Evolutionary conservation across 768 basidiomycete species (phyloP), one percentile per base, ranked within the genome.

Genomic region (Boletus subparvulus): DNA sequence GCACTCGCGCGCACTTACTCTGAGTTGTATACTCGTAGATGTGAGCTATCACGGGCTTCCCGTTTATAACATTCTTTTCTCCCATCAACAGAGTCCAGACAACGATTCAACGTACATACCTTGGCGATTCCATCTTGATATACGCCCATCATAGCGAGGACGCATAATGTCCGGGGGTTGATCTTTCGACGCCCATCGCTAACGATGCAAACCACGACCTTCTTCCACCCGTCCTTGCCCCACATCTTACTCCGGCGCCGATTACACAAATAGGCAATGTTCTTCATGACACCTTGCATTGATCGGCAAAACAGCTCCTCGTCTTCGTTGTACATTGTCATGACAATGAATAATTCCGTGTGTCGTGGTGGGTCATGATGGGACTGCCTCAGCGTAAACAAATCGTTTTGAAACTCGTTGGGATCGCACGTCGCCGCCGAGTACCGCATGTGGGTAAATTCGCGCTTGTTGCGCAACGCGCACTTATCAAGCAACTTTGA

Each of bases 141-240:
- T 24, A 84, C 87, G 8, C 96, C 96, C 84, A 98, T 88, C 4
- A 94, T 86, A 13, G 95, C 96, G 56, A 99, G 83, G 35, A 94
- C 91, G 60, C 85, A 88, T 65, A 94, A 71, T 16, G 89, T 91
- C 58, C 92, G 75, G 42, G 87, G 81, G 68, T 94, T 92, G 72
- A 96, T 90, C 80, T 94, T 93, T 60, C 74, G 68, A 32, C 93
- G 81, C 1, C 92, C 94, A 70, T 95, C 92, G 41, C 88, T 90
- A 9, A 96, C 93, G 62, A 95, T 86, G 66, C 91, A 94, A 11
- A 96, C 88, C 9, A 95, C 94, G 35, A 96, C 92, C 80, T 97
- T 98, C 79, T 98, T 95, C 96, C 96, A 98, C 2, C 94, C 94
- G 0, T 97, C 94, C 69, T 90, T 89, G 1, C 94, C 95, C 96